Evolutionary conservation across 805 yeast species (phyloP).

Genomic region (Nakazawaea peltata): DNA sequence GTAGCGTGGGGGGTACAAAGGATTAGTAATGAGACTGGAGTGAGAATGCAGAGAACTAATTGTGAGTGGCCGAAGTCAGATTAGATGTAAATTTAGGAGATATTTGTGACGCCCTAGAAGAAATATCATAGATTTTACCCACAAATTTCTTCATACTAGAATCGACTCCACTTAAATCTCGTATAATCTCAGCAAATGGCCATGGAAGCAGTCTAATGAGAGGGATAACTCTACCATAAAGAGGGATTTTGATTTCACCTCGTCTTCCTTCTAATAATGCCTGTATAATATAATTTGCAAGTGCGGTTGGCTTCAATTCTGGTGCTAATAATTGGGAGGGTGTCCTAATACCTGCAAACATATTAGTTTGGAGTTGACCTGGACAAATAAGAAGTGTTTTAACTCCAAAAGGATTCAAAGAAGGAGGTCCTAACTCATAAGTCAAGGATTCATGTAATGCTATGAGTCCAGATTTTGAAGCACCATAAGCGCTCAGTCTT

Average conservation of each 20-base stretch:
- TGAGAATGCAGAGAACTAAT: no score
- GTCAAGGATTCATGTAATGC: conserved; percentile 79
- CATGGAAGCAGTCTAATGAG: conserved; percentile 64
- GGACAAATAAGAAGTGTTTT: conserved; percentile 76
- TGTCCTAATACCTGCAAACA: conserved; percentile 69
- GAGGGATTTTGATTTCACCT: conserved; percentile 67
- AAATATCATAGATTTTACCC: no score
- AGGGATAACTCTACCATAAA: conserved; percentile 72
- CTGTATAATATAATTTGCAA: conserved; percentile 50
- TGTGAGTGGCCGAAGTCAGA: no score
- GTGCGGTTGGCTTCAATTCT: conserved; percentile 57
- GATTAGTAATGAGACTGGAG: no score
- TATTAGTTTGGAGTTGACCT: conserved; percentile 71
- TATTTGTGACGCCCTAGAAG: no score
- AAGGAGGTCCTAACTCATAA: conserved; percentile 54
- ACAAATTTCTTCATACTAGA: conserved; percentile 25
- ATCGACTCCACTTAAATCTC: conserved; percentile 68
- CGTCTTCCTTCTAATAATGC: conserved; percentile 54
- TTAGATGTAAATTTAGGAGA: no score
- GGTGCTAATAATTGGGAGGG: conserved; percentile 80
- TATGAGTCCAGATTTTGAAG: conserved; percentile 80
- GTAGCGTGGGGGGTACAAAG: no score
- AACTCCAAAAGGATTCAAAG: conserved; percentile 40
- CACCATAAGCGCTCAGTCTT: conserved; percentile 73
- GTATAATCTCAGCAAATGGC: conserved; percentile 48